phyloP scores from a whole-genome alignment of 2,329 filamentous ascomycete genomes.

The Magnaporthiopsis rhizophila region DNA sequence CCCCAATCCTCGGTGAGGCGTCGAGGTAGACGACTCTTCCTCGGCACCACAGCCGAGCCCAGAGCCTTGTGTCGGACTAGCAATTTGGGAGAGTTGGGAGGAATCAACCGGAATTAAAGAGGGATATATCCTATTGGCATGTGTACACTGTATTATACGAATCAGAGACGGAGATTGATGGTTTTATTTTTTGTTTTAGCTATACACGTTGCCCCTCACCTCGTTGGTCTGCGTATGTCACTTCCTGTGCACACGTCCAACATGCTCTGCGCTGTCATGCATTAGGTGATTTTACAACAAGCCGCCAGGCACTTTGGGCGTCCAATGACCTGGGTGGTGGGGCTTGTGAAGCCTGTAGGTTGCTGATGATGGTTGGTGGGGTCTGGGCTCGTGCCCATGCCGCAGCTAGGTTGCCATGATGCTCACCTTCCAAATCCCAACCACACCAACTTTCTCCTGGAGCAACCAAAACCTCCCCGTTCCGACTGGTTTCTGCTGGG shows the following conservation, averaged over 20 bases:
- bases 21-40: not conserved
- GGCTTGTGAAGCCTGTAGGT: not conserved
- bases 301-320: no score
- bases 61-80: not conserved
- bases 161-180: constrained; percentile 4
- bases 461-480: not conserved
- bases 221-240: not conserved
- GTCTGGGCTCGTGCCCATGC: not conserved
- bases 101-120: not conserved
- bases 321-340: not conserved
- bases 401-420: no score
- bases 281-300: no score
- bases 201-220: not conserved
- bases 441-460: not conserved
- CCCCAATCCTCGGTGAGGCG: not conserved
- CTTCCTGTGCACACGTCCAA: not conserved
- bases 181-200: not conserved
- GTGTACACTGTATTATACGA: constrained; percentile 6
- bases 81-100: not conserved
- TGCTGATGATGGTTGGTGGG: not conserved
- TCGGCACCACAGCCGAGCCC: not conserved
- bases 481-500: no score
- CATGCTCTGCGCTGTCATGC: not conserved
- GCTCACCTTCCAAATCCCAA: not conserved
- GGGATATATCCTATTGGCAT: constrained; percentile 2